These are phyloP conservation scores for Podospora pseudoanserina DNA, from an alignment of 495 filamentous ascomycete species.

Conservation along the genomic window DNA sequence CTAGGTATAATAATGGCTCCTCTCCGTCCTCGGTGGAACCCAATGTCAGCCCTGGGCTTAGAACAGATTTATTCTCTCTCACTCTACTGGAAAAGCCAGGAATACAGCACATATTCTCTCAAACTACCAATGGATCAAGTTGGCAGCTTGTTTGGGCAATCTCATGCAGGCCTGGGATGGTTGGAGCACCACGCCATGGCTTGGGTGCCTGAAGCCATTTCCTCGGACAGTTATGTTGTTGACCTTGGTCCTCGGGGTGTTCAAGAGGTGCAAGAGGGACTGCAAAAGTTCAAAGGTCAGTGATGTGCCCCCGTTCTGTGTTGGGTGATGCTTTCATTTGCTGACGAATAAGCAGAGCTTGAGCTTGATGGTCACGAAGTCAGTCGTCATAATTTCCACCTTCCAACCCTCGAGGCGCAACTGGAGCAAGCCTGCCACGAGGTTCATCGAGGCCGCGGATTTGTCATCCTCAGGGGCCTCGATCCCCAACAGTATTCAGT, in stretches of 20 bases:
- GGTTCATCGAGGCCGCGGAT: conserved; percentile 44
- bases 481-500: conserved; percentile 33
- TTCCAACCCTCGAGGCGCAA: conserved; percentile 32
- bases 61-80: background rate
- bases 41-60: background rate
- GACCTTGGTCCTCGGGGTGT: background rate
- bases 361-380: conserved; percentile 37
- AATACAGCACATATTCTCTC: background rate
- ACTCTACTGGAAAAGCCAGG: background rate
- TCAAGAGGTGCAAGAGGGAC: background rate
- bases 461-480: conserved; percentile 50
- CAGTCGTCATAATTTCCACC: conserved; percentile 36
- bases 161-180: background rate
- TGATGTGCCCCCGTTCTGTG: background rate
- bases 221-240: background rate
- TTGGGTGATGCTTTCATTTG: conserved; percentile 4
- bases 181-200: background rate
- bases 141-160: no score
- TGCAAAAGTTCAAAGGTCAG: background rate
- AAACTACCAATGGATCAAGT: background rate
- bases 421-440: conserved; percentile 33
- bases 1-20: background rate
- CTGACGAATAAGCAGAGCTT: conserved; percentile 28
- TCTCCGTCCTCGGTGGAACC: background rate
- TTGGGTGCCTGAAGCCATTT: background rate